Base-by-base conservation (phyloP, 2,329 filamentous ascomycete species). In the Ophiognomonia clavigignenti-juglandacearum region DNA sequence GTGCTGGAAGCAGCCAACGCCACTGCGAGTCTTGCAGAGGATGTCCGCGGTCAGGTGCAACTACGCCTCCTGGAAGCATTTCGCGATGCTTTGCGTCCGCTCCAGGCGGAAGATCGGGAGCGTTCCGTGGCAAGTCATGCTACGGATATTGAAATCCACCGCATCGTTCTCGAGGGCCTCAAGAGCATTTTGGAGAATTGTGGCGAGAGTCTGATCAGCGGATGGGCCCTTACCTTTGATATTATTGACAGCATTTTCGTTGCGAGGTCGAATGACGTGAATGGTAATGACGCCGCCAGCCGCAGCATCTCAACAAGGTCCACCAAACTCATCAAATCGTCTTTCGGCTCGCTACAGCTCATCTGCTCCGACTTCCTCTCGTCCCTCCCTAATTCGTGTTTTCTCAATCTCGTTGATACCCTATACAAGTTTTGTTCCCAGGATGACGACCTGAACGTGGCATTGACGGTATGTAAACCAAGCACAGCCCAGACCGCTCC, bases 331-430 rank as follows among this genome's bases (percentile, higher is more conserved):
- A 86, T 96, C 43, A 80, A 90, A 52, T 85, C 88, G 14, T 87
- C 92, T 0, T 98, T 98, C 63, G 86, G 82, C 54, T 95, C 91
- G 2, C 72, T 95, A 11, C 89, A 97, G 62, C 80, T 98, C 3
- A 86, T 98, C 38, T 95, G 91, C 64, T 96, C 93, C 0, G 93
- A 98, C 64, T 98, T 98, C 59, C 69, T 98, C 27, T 76, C 83
- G 13, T 82, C 86, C 6, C 75, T 83, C 47, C 86, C 80, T 38
- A 82, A 80, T 62, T 78, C 73, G 41, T 96, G 78, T 69, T 88
- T 85, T 64, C 75, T 83, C 50, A 80, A 84, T 49, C 77, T 98
- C 14, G 83, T 97, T 52, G 86, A 95, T 67, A 89, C 91, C 10
- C 77, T 98, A 19, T 88, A 89, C 59, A 85, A 86, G 54, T 98